phyloP scores from a whole-genome alignment of 495 filamentous ascomycete genomes.

The Penicillium coprophilum region DNA sequence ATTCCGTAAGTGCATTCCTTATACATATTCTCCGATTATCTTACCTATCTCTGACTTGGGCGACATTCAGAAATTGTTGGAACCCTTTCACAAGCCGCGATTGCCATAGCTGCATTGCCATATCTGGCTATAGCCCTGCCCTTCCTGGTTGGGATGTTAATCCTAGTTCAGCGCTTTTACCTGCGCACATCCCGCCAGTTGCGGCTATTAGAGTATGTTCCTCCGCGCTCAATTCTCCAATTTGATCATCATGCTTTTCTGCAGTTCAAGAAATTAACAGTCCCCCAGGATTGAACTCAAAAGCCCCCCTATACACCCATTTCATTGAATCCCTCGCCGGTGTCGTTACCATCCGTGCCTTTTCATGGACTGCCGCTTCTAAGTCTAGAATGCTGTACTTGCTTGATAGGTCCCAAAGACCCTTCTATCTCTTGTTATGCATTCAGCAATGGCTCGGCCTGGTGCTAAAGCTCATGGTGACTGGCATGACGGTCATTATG shows the following conservation, averaged over 20 bases:
- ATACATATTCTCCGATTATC: neutral
- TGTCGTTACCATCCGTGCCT: conserved; percentile 42
- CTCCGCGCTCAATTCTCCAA: neutral
- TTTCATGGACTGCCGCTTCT: conserved; percentile 32
- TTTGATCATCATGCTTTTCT: neutral
- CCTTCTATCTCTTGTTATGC: conserved; percentile 43
- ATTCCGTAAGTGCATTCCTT: conserved; percentile 10
- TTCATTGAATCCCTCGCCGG: conserved; percentile 43
- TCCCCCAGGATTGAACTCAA: conserved; percentile 39
- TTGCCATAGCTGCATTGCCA: conserved; percentile 30
- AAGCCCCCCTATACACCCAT: conserved; percentile 39
- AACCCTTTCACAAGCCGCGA: conserved; percentile 27
- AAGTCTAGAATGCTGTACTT: conserved; percentile 18
- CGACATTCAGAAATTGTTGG: conserved; percentile 9
- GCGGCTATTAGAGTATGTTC: conserved; percentile 63
- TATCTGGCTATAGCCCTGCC: conserved; percentile 29
- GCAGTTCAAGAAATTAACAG: neutral
- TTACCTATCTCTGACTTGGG: neutral
- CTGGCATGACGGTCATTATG: conserved; percentile 27
- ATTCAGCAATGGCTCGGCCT: conserved; percentile 43
- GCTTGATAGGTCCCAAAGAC: conserved; percentile 38
- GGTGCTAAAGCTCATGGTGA: conserved; percentile 28
- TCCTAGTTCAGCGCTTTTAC: conserved; percentile 78
- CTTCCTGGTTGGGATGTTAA: conserved; percentile 32
- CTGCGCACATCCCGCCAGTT: conserved; percentile 80